Base-by-base conservation (phyloP, 2,329 filamentous ascomycete species). In the Aphanoascus verrucosus region DNA sequence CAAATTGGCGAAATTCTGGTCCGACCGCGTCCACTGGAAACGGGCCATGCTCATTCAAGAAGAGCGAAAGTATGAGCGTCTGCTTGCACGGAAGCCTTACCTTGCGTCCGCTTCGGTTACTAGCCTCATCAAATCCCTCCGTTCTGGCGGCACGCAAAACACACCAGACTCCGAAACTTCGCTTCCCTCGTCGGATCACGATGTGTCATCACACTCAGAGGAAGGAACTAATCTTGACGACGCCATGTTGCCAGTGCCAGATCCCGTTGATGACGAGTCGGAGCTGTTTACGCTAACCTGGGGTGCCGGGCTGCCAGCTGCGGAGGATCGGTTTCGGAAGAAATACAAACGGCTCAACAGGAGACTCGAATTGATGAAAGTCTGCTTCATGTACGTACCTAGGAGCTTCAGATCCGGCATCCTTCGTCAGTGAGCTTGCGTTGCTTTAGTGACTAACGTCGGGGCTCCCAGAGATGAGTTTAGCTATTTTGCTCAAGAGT, bases 1-100 rank as follows among this genome's bases (percentile, higher is more conserved):
- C 12, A 37, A 35, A 4, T 35, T 57, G n/a, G 34, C 35, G 23
- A 47, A 38, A n/a, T 52, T 47, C 37, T 57, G 56, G 56, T 45
- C 46, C 35, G 46, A 55, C 28, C 54, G 56, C 35, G 34, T 53
- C 9, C 23, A 32, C 19, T 57, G 56, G 56, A 57, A 55, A 43
- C 48, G 41, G 7, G 19, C 53, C 17, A 52, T 50, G 40, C 40
- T 57, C 6, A 45, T 38, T 12, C 40, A 45, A n/a, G 53, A 57
- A 53, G 50, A 54, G 20, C 40, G 50, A 23, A 35, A n/a, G 34
- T 55, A 55, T 42, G 46, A 49, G 14, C 41, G 51, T 15, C 37
- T n/a, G 8, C 46, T 17, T 6, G 40, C 48, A 3, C 4, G 35
- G 17, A 5, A 32, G 40, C 4, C 46, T 7, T 15, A n/a, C 14